Percentiles rank a stretch among this genome's conserved stretches.
phyloP scores from a whole-genome alignment of 75 land plant genomes.

The Adiantum capillusveneris region DNA sequence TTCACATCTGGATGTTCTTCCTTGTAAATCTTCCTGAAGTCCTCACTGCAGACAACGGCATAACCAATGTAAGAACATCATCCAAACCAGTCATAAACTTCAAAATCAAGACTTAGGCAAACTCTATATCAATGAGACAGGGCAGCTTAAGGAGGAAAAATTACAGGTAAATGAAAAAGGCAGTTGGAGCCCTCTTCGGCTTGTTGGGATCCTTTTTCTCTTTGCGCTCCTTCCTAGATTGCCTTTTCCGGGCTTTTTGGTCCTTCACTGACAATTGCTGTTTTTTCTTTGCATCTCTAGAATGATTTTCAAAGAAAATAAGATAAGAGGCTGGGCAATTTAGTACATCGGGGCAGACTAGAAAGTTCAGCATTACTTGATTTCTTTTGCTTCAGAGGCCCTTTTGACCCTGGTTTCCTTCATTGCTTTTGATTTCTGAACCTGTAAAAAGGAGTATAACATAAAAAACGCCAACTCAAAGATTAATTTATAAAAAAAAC shows the following conservation, averaged over 20 bases:
- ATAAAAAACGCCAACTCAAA: too few species aligned
- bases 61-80: too few species aligned
- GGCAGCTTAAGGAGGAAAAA: not conserved
- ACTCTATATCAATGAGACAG: not conserved
- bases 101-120: too few species aligned
- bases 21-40: constrained; percentile 23
- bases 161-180: constrained; percentile 35
- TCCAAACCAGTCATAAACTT: too few species aligned
- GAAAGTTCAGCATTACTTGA: too few species aligned
- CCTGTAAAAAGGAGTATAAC: too few species aligned
- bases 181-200: constrained; percentile 39
- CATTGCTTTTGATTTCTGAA: not conserved
- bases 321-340: too few species aligned
- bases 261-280: constrained; percentile 16
- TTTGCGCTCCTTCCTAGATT: constrained; percentile 23
- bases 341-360: too few species aligned
- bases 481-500: too few species aligned
- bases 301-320: too few species aligned
- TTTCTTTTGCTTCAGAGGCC: too few species aligned
- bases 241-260: constrained; percentile 22
- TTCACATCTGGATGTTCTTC: constrained; percentile 32
- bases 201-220: constrained; percentile 25
- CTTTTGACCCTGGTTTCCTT: not conserved
- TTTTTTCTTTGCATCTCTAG: constrained; percentile 5
- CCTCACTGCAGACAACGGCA: constrained; percentile 23